Evolutionary conservation across 345 rosid genomes (phyloP).

Genomic region (Limnanthes douglasii): DNA sequence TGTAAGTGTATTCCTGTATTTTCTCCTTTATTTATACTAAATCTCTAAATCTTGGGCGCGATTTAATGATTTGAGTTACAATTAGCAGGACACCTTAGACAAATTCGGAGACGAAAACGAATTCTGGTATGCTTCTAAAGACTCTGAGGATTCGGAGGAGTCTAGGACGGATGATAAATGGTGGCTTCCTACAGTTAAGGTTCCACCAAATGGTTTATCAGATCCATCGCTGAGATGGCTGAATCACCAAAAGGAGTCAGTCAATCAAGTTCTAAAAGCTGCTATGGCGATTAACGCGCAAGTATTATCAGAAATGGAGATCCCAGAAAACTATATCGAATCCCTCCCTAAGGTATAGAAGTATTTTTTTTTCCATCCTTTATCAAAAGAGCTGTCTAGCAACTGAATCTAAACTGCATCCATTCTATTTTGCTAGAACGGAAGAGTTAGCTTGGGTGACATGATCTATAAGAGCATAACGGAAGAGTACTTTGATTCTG

Average conservation of each 20-base stretch:
- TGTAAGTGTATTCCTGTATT: slow-evolving; percentile 24
- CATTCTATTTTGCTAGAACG: slow-evolving; percentile 28
- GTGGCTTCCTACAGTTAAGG: slow-evolving; percentile 90
- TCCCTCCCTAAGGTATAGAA: slow-evolving; percentile 73
- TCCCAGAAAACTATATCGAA: slow-evolving; percentile 83
- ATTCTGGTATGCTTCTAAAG: slow-evolving; percentile 70
- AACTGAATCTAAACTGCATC: not conserved
- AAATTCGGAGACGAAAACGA: slow-evolving; percentile 56
- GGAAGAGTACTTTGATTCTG: slow-evolving; percentile 69
- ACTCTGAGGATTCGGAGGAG: slow-evolving; percentile 33
- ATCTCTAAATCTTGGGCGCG: not conserved
- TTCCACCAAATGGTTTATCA: slow-evolving; percentile 59
- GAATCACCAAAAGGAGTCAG: slow-evolving; percentile 76
- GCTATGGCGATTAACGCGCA: slow-evolving; percentile 96
- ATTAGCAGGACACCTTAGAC: slow-evolving; percentile 50
- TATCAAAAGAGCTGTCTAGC: not conserved
- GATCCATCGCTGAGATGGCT: slow-evolving; percentile 47
- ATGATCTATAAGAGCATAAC: slow-evolving; percentile 79
- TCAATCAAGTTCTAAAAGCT: slow-evolving; percentile 90
- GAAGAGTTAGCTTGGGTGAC: slow-evolving; percentile 92
- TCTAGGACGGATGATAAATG: slow-evolving; percentile 59
- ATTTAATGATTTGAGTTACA: slow-evolving; percentile 4
- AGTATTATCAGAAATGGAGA: slow-evolving; percentile 77
- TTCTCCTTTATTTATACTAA: not conserved
- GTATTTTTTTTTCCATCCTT: not conserved